Evolutionary conservation across 2,329 filamentous ascomycete genomes (phyloP).

Genomic region (Diaporthe destruens): DNA sequence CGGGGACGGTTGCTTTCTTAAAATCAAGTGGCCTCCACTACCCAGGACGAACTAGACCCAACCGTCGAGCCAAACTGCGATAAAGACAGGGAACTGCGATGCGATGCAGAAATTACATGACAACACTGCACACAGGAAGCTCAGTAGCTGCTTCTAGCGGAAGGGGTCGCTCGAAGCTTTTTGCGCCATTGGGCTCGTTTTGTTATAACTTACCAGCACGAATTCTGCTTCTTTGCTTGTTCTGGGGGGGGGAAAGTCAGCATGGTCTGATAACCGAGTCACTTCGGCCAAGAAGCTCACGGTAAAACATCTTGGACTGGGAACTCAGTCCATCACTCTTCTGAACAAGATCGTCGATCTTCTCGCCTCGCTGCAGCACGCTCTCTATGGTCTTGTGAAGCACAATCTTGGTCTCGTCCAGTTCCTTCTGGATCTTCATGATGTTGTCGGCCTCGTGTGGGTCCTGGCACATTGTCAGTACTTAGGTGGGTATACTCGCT

Average conservation of each 20-base stretch:
- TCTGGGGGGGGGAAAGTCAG: conserved; percentile 50
- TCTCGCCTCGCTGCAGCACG: conserved; percentile 89
- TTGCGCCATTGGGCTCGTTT: not conserved
- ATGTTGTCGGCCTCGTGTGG: conserved; percentile 91
- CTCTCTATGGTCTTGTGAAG: conserved; percentile 97
- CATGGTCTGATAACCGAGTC: not conserved
- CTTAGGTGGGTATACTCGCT: no score
- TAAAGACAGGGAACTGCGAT: conserved; percentile 23
- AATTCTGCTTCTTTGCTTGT: conserved; percentile 85
- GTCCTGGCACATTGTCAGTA: conserved; percentile 68
- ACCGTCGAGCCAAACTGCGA: not conserved
- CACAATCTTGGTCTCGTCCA: conserved; percentile 95
- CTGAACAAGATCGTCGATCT: conserved; percentile 92
- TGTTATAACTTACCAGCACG: conserved; percentile 67
- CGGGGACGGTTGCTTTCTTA: not conserved
- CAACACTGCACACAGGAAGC: conserved; percentile 8
- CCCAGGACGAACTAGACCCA: conserved; percentile 9
- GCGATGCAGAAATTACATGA: conserved; percentile 36
- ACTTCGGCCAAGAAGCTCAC: conserved; percentile 58
- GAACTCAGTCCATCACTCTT: conserved; percentile 93
- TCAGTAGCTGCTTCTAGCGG: not conserved
- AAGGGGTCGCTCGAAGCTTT: not conserved
- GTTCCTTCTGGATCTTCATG: conserved; percentile 94
- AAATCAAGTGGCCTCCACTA: conserved; percentile 3
- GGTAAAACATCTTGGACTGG: conserved; percentile 99